Conservation (phyloP, 495 filamentous ascomycete species). For the Parathielavia appendiculata region DNA sequence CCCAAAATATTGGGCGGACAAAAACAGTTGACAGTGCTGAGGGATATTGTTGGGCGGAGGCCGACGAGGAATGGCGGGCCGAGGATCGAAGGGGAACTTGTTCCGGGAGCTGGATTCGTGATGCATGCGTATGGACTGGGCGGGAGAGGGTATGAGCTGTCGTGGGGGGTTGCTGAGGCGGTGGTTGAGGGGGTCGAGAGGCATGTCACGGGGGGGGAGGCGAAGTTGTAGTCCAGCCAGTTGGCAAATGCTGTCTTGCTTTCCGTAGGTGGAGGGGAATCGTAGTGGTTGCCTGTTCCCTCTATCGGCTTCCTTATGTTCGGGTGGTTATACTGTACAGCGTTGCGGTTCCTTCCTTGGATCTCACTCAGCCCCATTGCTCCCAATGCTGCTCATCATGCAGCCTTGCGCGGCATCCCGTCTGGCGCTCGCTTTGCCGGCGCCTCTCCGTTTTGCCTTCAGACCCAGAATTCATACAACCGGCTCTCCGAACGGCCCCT, state of each 20-base stretch:
- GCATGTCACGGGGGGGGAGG: constrained; percentile 19
- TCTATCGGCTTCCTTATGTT: no score
- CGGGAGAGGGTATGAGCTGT: constrained; percentile 53
- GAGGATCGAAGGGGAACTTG: constrained; percentile 39
- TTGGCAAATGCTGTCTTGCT: no score
- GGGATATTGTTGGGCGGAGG: constrained; percentile 43
- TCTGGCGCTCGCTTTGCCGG: no score
- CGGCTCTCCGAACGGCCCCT: no score
- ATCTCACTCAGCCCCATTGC: no score
- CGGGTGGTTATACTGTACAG: not conserved
- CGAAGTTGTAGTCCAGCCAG: constrained; percentile 13
- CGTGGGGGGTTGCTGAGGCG: constrained; percentile 44
- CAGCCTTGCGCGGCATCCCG: no score
- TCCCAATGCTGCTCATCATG: no score
- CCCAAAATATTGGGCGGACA: constrained; percentile 34
- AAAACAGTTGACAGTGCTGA: constrained; percentile 33
- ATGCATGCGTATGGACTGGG: constrained; percentile 63
- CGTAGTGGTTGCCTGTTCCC: not conserved
- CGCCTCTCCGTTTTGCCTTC: no score
- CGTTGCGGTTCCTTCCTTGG: no score
- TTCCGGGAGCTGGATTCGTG: constrained; percentile 35
- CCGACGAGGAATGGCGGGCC: constrained; percentile 42
- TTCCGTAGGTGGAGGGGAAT: not conserved
- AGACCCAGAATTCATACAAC: no score
- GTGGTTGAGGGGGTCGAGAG: constrained; percentile 32